A percentile compares a stretch with the other conserved stretches of the same genome.
phyloP scores from a whole-genome alignment of 164 flowering plant species.

The Kalanchoe fedtschenkoi region DNA sequence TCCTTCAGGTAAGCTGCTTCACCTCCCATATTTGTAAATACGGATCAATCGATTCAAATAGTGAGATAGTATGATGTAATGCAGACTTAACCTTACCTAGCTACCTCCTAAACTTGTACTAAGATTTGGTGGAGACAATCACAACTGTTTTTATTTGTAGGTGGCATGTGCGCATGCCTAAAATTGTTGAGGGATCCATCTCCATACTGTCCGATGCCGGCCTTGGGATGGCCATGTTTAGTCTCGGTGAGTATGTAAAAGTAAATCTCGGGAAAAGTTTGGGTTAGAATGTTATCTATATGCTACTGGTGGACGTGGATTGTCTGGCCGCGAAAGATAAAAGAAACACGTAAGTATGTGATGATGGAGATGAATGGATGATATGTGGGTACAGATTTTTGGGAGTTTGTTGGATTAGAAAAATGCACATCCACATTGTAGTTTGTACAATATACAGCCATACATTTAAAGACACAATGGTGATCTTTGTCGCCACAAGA shows the following conservation, averaged over 20 bases:
- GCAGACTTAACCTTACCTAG: too few relatives aligned
- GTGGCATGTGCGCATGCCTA: constrained; percentile 62
- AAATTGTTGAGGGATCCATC: constrained; percentile 53
- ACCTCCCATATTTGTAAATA: too few relatives aligned
- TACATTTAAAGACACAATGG: constrained; percentile 1
- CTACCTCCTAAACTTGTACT: too few relatives aligned
- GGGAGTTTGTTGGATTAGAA: not conserved
- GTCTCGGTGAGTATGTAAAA: constrained; percentile 42
- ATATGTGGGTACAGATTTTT: not conserved
- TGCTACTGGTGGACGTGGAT: too few relatives aligned
- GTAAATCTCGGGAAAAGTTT: not conserved
- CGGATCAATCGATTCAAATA: too few relatives aligned
- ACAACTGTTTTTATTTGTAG: constrained; percentile 19
- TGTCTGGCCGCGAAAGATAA: not conserved
- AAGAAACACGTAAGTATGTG: not conserved
- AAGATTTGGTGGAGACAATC: not conserved
- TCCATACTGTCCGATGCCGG: constrained; percentile 66
- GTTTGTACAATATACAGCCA: not conserved
- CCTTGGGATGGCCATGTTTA: constrained; percentile 81
- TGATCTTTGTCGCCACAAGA: not conserved
- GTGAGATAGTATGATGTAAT: not conserved
- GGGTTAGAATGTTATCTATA: not conserved
- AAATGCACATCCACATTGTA: constrained; percentile 2
- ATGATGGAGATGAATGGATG: not conserved
- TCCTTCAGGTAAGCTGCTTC: constrained; percentile 39